phyloP scores from a whole-genome alignment of 352 stramenopile genomes.

The Peronospora belbahrii region DNA sequence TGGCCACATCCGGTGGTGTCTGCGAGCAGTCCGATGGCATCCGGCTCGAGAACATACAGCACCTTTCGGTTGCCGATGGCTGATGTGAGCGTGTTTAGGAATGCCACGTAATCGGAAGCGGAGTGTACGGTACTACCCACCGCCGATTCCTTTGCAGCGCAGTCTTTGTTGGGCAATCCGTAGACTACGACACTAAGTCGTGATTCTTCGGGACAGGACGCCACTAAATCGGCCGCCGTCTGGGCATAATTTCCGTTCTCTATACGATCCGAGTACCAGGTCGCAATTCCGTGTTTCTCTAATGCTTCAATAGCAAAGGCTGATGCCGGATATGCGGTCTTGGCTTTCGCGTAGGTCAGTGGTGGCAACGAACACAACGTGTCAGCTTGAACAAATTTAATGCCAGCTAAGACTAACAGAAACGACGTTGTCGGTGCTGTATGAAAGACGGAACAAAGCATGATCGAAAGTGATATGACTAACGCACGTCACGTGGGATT shows the following conservation, averaged over 20 bases:
- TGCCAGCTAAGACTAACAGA: constrained; percentile 2
- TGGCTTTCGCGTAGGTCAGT: constrained; percentile 36
- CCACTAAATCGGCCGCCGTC: constrained; percentile 26
- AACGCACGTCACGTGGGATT: constrained; percentile 1
- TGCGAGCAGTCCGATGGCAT: constrained; percentile 48
- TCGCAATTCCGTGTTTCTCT: constrained; percentile 47
- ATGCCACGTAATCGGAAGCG: constrained; percentile 37
- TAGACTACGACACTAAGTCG: constrained; percentile 61
- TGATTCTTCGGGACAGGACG: constrained; percentile 27
- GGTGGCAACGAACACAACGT: constrained; percentile 46
- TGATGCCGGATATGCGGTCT: constrained; percentile 34
- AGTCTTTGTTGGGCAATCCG: constrained; percentile 72
- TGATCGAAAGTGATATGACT: constrained; percentile 1
- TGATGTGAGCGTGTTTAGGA: constrained; percentile 36
- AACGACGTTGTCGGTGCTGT: constrained; percentile 5
- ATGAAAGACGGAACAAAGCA: constrained; percentile 17
- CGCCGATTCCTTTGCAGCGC: constrained; percentile 41
- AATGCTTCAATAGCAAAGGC: constrained; percentile 41
- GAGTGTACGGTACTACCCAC: constrained; percentile 31
- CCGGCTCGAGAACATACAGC: constrained; percentile 61
- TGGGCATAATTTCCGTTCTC: constrained; percentile 32
- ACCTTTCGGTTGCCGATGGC: constrained; percentile 48
- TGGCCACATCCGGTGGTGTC: constrained; percentile 29
- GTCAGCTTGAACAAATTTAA: constrained; percentile 21
- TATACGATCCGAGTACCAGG: constrained; percentile 57